Conservation (phyloP, 768 basidiomycete species). For the Rhizopogon salebrosus region DNA sequence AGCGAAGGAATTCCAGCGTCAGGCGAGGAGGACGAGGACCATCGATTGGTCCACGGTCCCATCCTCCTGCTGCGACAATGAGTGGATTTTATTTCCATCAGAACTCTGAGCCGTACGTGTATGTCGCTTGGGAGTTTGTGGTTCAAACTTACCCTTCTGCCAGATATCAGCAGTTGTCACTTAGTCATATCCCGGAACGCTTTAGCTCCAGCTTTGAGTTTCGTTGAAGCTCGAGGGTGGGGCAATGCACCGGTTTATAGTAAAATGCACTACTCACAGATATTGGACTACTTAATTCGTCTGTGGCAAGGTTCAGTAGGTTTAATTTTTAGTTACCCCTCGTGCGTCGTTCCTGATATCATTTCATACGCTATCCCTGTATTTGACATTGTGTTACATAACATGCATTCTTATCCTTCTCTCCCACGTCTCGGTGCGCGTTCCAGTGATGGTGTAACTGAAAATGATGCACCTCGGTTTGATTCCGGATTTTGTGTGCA, state of each 20-base stretch:
- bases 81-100: constrained; percentile 92
- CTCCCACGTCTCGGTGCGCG: not conserved
- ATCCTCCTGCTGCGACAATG: constrained; percentile 64
- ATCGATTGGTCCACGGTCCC: constrained; percentile 41
- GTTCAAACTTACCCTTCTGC: constrained; percentile 4
- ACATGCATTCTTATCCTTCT: not conserved
- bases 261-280: constrained; percentile 2
- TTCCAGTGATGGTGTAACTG: too few relatives aligned
- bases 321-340: constrained; percentile 5
- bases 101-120: constrained; percentile 81
- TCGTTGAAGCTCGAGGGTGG: constrained; percentile 39
- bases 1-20: constrained; percentile 42
- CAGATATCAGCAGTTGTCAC: constrained; percentile 86
- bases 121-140: constrained; percentile 14
- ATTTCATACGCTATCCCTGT: not conserved
- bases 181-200: constrained; percentile 71
- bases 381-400: not conserved
- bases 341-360: not conserved
- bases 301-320: not conserved
- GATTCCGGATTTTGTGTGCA: not conserved
- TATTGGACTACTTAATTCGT: constrained; percentile 2
- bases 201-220: constrained; percentile 83
- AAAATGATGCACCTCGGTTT: too few relatives aligned
- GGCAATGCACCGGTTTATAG: not conserved
- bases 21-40: constrained; percentile 41